A percentile compares a stretch with the other conserved stretches of the same genome.
phyloP scores from a whole-genome alignment of 192 early-diverging fungal genomes.

The Umbelopsis sp. region DNA sequence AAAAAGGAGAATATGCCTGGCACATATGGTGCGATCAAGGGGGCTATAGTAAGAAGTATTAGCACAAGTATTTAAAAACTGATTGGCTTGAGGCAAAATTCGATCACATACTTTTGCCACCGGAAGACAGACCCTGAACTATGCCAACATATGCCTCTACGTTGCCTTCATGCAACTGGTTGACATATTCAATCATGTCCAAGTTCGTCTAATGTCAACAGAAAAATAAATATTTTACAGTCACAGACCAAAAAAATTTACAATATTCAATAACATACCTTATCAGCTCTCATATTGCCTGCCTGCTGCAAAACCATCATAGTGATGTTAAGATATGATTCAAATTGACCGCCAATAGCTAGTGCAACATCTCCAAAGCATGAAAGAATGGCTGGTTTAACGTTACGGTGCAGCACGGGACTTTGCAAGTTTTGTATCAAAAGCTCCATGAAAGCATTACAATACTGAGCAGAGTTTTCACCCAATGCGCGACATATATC shows the following conservation, averaged over 20 bases:
- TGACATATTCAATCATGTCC: conserved; percentile 88
- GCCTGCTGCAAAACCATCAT: conserved; percentile 90
- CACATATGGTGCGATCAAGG: conserved; percentile 63
- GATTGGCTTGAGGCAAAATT: not conserved
- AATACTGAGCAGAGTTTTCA: conserved; percentile 73
- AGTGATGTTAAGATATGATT: conserved; percentile 74
- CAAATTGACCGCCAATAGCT: conserved; percentile 89
- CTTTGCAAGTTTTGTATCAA: conserved; percentile 77
- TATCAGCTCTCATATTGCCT: conserved; percentile 63
- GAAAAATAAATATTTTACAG: conserved; percentile 21
- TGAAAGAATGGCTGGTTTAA: conserved; percentile 93
- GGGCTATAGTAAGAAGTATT: conserved; percentile 46
- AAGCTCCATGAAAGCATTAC: conserved; percentile 85
- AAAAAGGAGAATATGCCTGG: conserved; percentile 83
- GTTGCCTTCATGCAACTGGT: conserved; percentile 84
- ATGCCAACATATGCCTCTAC: conserved; percentile 97
- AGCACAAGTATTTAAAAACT: conserved; percentile 14
- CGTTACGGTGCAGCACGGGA: conserved; percentile 76
- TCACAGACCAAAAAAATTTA: not conserved
- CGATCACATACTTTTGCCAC: conserved; percentile 60
- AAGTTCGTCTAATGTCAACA: conserved; percentile 46
- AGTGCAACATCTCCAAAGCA: conserved; percentile 97
- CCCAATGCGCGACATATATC: conserved; percentile 93
- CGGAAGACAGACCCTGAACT: conserved; percentile 85
- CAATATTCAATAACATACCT: conserved; percentile 7